Evolutionary conservation across 345 rosid species (phyloP), one percentile per base, ranked within the genome.

Genomic region (Rhizophora apiculata): DNA sequence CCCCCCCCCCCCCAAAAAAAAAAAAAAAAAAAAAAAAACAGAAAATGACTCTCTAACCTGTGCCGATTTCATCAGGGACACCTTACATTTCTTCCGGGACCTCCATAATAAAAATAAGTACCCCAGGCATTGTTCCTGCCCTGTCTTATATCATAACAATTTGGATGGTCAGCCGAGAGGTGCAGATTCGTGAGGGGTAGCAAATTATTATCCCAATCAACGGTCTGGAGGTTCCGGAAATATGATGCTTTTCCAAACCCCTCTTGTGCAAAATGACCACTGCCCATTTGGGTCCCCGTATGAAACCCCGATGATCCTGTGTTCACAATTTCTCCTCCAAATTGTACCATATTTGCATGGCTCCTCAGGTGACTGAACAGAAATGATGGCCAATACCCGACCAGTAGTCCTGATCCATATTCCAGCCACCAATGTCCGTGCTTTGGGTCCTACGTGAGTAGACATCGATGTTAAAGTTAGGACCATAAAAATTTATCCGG

Each of bases 391-490:
- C 81, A 77, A 3, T 77, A 77, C 60, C 81, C 81, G 27, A 77
- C 81, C 31, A 77, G 19, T n/a, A 77, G 77, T 64, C 81, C 76
- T 3, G 70, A 58, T 6, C 77, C 81, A 60, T 63, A 72, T 69
- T 77, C 67, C 51, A 77, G 70, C 81, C 81, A 77, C 81, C 81
- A 77, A 27, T 77, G 24, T 24, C 81, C 81, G 65, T 77, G 81
- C 64, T 77, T 77, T 53, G 81, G 81, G 62, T 77, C 81, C 81
- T 77, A 63, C 69, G 63, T 19, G 5, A 39, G 46, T 39, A 39
- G 3, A 9, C 3, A 43, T 11, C 1, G 18, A 43, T 43, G 49
- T 43, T 5, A 43, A 5, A 5, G 4, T 43, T 43, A 43, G 5
- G 49, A 43, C 49, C 15, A 39, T 0, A 3, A 43, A 43, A 43